Conservation (phyloP, 768 basidiomycete genomes). For the Termitomyces sp. region DNA sequence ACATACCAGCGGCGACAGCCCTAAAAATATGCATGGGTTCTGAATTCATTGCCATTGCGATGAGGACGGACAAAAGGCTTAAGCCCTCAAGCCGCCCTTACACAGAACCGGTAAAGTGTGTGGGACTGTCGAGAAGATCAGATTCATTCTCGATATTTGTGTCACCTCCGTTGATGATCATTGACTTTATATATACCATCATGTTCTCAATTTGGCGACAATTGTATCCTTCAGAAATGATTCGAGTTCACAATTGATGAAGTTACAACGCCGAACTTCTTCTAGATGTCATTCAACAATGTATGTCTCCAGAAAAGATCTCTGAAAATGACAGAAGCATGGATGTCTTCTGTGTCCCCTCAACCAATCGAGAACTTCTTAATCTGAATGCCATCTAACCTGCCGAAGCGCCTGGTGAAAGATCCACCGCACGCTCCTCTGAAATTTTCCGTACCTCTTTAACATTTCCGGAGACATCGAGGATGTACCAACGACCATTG, state of each 20-base stretch:
- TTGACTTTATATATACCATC: too few relatives aligned
- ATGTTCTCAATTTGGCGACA: too few relatives aligned
- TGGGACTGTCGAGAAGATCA: not conserved
- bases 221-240: too few relatives aligned
- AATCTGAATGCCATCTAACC: not conserved
- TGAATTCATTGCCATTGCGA: too few relatives aligned
- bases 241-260: not conserved
- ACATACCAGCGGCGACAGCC: too few relatives aligned
- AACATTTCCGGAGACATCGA: conserved; percentile 21
- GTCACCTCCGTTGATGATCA: too few relatives aligned
- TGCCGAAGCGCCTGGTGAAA: not conserved
- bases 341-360: not conserved
- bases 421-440: not conserved
- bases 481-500: conserved; percentile 19
- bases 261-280: not conserved
- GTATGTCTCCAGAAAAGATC: not conserved
- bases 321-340: not conserved
- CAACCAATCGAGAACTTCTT: not conserved
- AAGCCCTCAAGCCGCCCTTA: too few relatives aligned
- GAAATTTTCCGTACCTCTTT: conserved; percentile 17
- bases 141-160: not conserved
- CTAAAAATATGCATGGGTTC: too few relatives aligned
- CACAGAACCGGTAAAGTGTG: too few relatives aligned
- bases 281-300: not conserved
- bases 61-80: too few relatives aligned